Conservation (phyloP, 2,329 filamentous ascomycete species). For the Colletotrichum abscissum region DNA sequence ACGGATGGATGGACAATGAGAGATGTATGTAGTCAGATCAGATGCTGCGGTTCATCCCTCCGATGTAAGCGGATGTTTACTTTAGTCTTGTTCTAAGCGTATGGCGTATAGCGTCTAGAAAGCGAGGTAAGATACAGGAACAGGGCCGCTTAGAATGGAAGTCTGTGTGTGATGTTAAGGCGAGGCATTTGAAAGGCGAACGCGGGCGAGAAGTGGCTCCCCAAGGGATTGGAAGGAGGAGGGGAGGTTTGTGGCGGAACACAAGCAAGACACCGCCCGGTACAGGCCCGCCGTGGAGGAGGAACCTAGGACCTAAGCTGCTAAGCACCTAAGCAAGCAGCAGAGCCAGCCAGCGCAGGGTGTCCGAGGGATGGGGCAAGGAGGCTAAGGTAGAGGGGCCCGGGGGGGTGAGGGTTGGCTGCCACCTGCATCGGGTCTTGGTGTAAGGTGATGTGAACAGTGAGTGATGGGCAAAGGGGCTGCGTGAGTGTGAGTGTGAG, state of each 20-base stretch:
- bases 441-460: conserved; percentile 3
- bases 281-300: neutral
- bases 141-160: neutral
- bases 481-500: neutral
- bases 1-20: neutral
- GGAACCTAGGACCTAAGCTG: no score
- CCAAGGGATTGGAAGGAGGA: conserved; percentile 9
- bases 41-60: conserved; percentile 15
- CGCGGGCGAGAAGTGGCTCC: neutral
- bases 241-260: conserved; percentile 22
- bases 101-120: neutral
- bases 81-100: neutral
- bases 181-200: neutral
- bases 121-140: neutral
- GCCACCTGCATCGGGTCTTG: neutral
- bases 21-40: conserved; percentile 15
- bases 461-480: neutral
- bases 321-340: neutral
- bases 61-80: conserved; percentile 4
- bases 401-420: conserved; percentile 1
- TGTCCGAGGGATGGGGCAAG: conserved; percentile 15
- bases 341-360: conserved; percentile 29
- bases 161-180: neutral
- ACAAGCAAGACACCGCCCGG: conserved; percentile 21
- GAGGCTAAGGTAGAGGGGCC: neutral